Conservation (phyloP, 768 basidiomycete genomes). For the Suillus bovinus region DNA sequence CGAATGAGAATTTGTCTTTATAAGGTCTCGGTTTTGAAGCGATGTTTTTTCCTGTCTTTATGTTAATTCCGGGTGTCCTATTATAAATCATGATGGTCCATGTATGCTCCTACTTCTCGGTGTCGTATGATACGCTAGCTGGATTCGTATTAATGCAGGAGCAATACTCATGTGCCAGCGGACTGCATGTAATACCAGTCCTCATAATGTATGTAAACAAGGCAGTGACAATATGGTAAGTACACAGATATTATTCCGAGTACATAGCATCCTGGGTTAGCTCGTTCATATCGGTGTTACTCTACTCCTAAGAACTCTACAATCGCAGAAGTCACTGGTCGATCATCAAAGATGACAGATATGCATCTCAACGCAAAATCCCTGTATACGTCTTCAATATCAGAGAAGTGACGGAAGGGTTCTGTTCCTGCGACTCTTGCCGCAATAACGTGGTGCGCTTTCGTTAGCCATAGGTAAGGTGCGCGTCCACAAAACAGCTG, state of each 20-base stretch:
- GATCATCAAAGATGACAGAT: neutral
- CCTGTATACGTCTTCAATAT: neutral
- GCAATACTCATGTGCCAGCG: neutral
- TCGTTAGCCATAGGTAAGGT: slow-evolving; percentile 22
- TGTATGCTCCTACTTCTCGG: neutral
- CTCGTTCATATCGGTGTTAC: neutral
- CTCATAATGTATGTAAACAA: neutral
- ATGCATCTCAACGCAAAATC: neutral
- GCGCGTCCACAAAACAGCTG: slow-evolving; percentile 25
- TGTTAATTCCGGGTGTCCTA: neutral
- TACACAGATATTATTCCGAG: neutral
- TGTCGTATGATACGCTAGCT: neutral
- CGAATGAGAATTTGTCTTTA: neutral
- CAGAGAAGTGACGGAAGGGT: neutral
- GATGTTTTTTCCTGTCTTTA: too few species aligned
- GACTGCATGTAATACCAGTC: neutral
- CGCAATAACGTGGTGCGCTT: slow-evolving; percentile 20
- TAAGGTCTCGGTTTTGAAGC: neutral
- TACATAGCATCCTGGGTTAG: neutral
- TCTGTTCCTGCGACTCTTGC: neutral
- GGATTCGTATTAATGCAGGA: neutral
- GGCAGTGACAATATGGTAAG: neutral
- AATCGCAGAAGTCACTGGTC: neutral
- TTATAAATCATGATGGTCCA: neutral
- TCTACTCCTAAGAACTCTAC: neutral